Percentiles rank a stretch among this genome's conserved stretches.
phyloP scores from a whole-genome alignment of 345 rosid genomes.

The Gossypium herbaceum region DNA sequence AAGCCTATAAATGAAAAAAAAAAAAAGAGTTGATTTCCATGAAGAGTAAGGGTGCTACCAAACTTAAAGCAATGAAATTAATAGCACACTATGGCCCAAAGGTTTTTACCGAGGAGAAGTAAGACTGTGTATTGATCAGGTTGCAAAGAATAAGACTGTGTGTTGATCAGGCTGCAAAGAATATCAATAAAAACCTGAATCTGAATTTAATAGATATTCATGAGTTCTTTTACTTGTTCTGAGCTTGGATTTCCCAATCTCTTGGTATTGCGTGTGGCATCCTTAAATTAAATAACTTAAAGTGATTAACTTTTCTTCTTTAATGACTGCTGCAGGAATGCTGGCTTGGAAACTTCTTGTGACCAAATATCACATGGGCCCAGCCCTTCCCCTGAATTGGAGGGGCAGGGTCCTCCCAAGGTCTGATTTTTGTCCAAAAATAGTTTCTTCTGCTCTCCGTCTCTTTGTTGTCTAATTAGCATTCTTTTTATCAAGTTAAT shows the following conservation, averaged over 20 bases:
- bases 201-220: neutral
- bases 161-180: neutral
- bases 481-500: neutral
- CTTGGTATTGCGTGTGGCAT: neutral
- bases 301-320: neutral
- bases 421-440: slow-evolving; percentile 29
- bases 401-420: slow-evolving; percentile 19
- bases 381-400: slow-evolving; percentile 17
- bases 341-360: slow-evolving; percentile 15
- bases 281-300: neutral
- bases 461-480: neutral
- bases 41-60: neutral
- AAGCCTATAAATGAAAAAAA: neutral
- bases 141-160: neutral
- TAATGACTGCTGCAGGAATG: slow-evolving; percentile 28
- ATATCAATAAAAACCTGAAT: neutral
- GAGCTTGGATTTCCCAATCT: neutral
- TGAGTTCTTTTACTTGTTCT: neutral
- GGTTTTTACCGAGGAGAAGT: neutral
- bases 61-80: neutral
- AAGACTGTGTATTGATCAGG: neutral
- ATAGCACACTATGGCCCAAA: neutral
- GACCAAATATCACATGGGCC: slow-evolving; percentile 15
- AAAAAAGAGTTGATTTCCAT: neutral
- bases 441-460: neutral